Evolutionary conservation across 495 filamentous ascomycete species (phyloP).

Genomic region (Penicillium verhagenii): DNA sequence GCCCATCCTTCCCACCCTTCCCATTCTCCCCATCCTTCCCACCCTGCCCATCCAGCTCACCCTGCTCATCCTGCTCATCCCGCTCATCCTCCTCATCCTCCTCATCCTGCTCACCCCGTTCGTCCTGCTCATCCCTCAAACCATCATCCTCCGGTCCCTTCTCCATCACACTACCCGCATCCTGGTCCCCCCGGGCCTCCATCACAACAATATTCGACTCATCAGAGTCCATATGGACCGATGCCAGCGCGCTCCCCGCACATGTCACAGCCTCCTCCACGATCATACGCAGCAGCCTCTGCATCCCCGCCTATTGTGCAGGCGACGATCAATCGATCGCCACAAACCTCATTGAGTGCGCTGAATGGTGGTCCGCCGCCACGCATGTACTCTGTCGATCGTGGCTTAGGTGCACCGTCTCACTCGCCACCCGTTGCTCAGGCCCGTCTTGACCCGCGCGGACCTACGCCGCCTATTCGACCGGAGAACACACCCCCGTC

Average conservation of each 20-base stretch:
- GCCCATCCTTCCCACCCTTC: too few relatives aligned
- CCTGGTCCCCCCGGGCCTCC: constrained; percentile 40
- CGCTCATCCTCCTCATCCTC: too few relatives aligned
- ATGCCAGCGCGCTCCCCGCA: constrained; percentile 42
- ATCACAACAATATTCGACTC: constrained; percentile 35
- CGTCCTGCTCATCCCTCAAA: constrained; percentile 28
- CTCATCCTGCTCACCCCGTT: too few relatives aligned
- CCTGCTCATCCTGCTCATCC: too few relatives aligned
- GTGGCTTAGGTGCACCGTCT: constrained; percentile 32
- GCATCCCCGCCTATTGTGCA: constrained; percentile 46
- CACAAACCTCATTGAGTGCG: constrained; percentile 39
- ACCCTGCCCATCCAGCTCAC: too few relatives aligned
- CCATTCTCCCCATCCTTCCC: too few relatives aligned
- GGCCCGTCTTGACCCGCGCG: constrained; percentile 34
- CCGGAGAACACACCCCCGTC: constrained; percentile 34
- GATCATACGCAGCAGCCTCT: constrained; percentile 46
- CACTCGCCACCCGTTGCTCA: constrained; percentile 40
- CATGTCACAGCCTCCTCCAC: constrained; percentile 35
- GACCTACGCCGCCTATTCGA: constrained; percentile 32
- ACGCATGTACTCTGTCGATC: constrained; percentile 37
- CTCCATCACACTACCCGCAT: constrained; percentile 35
- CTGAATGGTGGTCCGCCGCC: constrained; percentile 39
- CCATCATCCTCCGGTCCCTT: constrained; percentile 15
- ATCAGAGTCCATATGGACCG: constrained; percentile 44
- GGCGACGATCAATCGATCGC: constrained; percentile 43